phyloP scores from a whole-genome alignment of 768 basidiomycete genomes.

The Strobilomyces echinocephalus region DNA sequence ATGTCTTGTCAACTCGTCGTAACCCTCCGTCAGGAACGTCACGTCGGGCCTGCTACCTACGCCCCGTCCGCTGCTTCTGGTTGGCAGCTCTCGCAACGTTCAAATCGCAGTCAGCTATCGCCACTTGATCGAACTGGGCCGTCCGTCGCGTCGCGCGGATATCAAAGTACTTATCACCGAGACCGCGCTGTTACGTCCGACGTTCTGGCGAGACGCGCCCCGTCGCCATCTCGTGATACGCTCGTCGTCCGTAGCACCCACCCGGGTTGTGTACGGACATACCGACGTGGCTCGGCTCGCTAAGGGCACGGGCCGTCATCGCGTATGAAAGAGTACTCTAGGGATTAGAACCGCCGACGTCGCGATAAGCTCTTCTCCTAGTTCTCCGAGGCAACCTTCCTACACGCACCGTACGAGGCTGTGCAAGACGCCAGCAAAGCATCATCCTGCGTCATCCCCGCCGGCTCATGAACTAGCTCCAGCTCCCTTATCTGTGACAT shows the following conservation, averaged over 20 bases:
- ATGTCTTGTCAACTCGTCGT: background rate
- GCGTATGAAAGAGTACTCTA: slow-evolving; percentile 3
- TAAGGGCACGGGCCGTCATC: background rate
- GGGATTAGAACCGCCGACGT: background rate
- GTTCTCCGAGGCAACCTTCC: slow-evolving; percentile 17
- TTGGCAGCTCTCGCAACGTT: slow-evolving; percentile 3
- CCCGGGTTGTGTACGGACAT: background rate
- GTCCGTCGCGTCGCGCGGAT: slow-evolving; percentile 6
- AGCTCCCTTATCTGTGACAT: slow-evolving; percentile 12
- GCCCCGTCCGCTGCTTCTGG: background rate
- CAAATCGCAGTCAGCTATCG: background rate
- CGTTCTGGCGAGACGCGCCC: background rate
- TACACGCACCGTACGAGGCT: background rate
- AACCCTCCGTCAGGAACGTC: background rate
- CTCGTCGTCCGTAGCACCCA: background rate
- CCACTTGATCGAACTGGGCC: background rate
- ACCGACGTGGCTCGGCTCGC: background rate
- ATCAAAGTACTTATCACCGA: background rate
- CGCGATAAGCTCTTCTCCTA: slow-evolving; percentile 10
- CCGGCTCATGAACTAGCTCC: background rate
- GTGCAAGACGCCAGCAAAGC: background rate
- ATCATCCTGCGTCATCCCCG: slow-evolving; percentile 1
- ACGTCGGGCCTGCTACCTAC: background rate
- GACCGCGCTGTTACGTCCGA: no score
- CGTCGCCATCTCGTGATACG: background rate